Evolutionary conservation across 495 filamentous ascomycete species (phyloP).

Genomic region (Neurospora africana): DNA sequence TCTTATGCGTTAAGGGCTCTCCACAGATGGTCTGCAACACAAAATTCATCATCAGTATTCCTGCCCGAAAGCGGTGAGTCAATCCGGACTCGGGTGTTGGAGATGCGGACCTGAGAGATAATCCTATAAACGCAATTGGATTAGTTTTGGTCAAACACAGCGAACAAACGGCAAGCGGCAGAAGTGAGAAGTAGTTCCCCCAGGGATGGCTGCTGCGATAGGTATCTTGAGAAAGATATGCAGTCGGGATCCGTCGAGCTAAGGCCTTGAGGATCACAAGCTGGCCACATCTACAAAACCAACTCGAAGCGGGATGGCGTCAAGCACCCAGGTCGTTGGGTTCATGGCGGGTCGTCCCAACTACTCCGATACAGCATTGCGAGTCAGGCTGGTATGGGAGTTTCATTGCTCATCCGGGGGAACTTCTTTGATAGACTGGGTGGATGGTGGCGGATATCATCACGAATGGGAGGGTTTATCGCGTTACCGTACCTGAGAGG

Average conservation of each 20-base stretch:
- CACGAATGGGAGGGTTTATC: neutral
- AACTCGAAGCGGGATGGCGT: neutral
- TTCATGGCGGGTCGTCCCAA: neutral
- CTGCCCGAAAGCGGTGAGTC: conserved; percentile 31
- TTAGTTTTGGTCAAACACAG: neutral
- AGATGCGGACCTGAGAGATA: conserved; percentile 74
- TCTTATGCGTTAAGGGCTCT: conserved; percentile 51
- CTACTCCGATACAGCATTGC: neutral
- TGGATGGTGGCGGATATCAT: neutral
- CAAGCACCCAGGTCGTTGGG: neutral
- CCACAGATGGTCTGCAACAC: conserved; percentile 82
- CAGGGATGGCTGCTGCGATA: neutral
- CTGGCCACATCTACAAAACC: neutral
- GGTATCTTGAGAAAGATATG: neutral
- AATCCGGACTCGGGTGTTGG: conserved; percentile 13
- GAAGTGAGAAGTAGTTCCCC: neutral
- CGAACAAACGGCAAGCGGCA: neutral
- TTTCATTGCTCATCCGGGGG: neutral
- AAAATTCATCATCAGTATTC: conserved; percentile 24
- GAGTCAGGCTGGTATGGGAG: neutral
- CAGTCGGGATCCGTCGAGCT: neutral
- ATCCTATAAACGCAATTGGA: conserved; percentile 47
- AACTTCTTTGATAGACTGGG: neutral
- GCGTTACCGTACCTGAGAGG: conserved; percentile 71
- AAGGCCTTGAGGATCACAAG: neutral